Conservation (phyloP, 2,329 filamentous ascomycete genomes). For the Aspergillus clavatus region DNA sequence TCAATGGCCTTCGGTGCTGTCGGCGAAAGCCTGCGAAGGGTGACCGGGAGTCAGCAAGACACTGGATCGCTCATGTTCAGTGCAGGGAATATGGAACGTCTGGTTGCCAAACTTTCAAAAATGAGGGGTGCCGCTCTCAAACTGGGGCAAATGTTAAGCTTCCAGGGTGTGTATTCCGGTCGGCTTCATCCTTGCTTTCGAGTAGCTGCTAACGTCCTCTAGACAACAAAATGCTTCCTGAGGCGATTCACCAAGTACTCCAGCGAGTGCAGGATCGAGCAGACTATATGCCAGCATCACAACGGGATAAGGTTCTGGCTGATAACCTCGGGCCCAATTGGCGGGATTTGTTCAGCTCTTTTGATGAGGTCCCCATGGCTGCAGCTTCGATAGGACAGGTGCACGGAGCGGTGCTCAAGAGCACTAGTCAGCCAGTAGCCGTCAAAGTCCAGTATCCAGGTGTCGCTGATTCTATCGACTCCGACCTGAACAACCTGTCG, state of each 20-base stretch:
- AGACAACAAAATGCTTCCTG: conserved; percentile 90
- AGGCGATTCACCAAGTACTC: conserved; percentile 79
- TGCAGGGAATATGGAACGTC: conserved; percentile 82
- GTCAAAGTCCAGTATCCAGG: conserved; percentile 98
- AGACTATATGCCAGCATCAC: conserved; percentile 95
- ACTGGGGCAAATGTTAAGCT: conserved; percentile 95
- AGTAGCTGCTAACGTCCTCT: conserved; percentile 4
- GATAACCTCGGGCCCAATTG: conserved; percentile 77
- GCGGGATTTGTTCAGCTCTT: conserved; percentile 75
- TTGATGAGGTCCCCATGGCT: conserved; percentile 87
- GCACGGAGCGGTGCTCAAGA: conserved; percentile 74
- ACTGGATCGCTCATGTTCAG: conserved; percentile 80
- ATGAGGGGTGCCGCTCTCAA: conserved; percentile 98
- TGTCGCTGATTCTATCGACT: conserved; percentile 92
- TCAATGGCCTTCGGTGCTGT: conserved; percentile 94
- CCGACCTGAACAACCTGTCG: conserved; percentile 88
- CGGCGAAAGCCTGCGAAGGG: conserved; percentile 75
- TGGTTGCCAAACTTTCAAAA: conserved; percentile 86
- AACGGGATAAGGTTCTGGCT: conserved; percentile 77
- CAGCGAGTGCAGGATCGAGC: conserved; percentile 94
- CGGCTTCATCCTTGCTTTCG: neutral
- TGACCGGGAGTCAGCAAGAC: conserved; percentile 60
- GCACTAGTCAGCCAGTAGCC: conserved; percentile 70
- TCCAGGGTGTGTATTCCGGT: conserved; percentile 56
- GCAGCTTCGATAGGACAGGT: conserved; percentile 97